Conservation (phyloP, 371 early-diverging fungal genomes). For the Rhizopus sp. region DNA sequence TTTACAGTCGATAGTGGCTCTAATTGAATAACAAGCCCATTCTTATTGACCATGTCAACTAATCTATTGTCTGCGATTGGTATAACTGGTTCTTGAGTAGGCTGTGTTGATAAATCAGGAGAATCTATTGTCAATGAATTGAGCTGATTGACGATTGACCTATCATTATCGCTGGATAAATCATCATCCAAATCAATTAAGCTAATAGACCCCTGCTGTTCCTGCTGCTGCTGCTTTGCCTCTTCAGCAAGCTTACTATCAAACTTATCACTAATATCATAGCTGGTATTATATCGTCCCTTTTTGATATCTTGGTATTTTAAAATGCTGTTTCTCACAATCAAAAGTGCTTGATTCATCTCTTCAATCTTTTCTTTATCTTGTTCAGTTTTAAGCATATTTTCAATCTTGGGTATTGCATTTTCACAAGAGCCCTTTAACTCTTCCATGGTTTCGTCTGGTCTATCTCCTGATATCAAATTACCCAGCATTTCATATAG, state of each 20-base stretch:
- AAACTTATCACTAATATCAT: slow-evolving; percentile 36
- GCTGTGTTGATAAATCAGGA: not conserved
- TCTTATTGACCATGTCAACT: slow-evolving; percentile 66
- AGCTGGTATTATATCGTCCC: slow-evolving; percentile 51
- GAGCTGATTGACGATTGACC: not conserved
- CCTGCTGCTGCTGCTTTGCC: slow-evolving; percentile 13
- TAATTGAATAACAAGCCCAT: slow-evolving; percentile 54
- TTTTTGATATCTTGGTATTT: slow-evolving; percentile 73
- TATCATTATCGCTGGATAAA: not conserved
- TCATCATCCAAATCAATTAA: slow-evolving; percentile 71
- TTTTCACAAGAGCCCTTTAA: slow-evolving; percentile 52
- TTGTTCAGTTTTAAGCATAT: slow-evolving; percentile 53
- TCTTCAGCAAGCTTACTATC: slow-evolving; percentile 5
- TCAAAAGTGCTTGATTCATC: slow-evolving; percentile 83
- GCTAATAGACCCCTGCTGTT: slow-evolving; percentile 27
- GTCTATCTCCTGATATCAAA: slow-evolving; percentile 63
- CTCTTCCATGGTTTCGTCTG: slow-evolving; percentile 65
- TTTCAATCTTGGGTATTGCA: slow-evolving; percentile 73
- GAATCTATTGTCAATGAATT: slow-evolving; percentile 11
- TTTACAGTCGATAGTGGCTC: slow-evolving; percentile 28
- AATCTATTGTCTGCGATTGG: not conserved
- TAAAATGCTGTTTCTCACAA: slow-evolving; percentile 78
- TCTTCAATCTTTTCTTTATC: slow-evolving; percentile 48
- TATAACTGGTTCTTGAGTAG: not conserved
- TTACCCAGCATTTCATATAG: slow-evolving; percentile 79